Evolutionary conservation across 768 basidiomycete genomes (phyloP), one percentile per base, ranked within the genome.

Genomic region (Lactarius trivialis): DNA sequence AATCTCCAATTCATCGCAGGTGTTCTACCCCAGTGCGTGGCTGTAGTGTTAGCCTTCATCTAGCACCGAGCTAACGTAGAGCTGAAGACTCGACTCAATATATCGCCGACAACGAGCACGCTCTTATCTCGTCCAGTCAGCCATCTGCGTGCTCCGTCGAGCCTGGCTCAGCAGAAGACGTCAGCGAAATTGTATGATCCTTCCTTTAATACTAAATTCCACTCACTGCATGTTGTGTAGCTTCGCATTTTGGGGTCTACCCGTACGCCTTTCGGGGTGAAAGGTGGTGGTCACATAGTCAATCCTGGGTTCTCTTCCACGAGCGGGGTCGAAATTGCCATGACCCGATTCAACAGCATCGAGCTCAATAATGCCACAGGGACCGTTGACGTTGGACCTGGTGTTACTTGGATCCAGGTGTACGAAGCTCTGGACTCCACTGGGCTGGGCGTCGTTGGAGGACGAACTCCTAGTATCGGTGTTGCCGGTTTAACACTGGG

Each of bases 281-380:
- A 63, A 45, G 43, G 43, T 1, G 43, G 71, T 7, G 71, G 71
- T 15, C 70, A 70, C 34, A 11, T 61, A 0, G 49, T 51, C 0
- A 70, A 68, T 30, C 64, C 58, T 3, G 66, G 68, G 19, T 70
- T 70, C 65, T 69, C 64, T 19, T 70, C 71, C 6, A 72, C 71
- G 12, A 37, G 17, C 2, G 71, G 71, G 26, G 67, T 72, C 17
- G 60, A 70, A 19, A 70, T 72, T 6, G 17, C 70, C 7, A 67
- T 72, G 70, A 32, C 61, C 28, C 67, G 65, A 2, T 72, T 70
- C 48, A 55, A 58, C 28, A 21, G 34, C 1, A 51, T 61, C 5
- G 48, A 41, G 2, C 41, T 65, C 43, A 36, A 67, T 33, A 17
- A 15, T 3, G n/a, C 4, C 8, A 50, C 32, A 7, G 49, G 30